phyloP scores from a whole-genome alignment of 176 grass and related monocot genomes.

The Miscanthus lutarioriparius region DNA sequence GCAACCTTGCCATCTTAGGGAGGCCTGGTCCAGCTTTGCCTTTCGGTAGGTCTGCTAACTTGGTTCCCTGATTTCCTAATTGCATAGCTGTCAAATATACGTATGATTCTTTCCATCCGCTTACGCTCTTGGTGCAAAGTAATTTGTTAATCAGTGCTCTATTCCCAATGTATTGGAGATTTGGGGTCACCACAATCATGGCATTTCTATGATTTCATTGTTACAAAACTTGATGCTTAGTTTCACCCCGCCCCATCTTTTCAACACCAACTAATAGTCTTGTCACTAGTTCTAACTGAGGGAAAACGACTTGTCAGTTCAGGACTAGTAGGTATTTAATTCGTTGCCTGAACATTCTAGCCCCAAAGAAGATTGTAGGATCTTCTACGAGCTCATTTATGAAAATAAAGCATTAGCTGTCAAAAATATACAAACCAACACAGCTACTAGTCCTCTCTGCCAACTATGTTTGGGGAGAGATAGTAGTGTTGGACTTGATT shows the following conservation, averaged over 20 bases:
- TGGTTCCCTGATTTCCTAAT: neutral
- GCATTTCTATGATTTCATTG: slow-evolving; percentile 19
- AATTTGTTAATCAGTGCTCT: slow-evolving; percentile 5
- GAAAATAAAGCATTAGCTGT: slow-evolving; percentile 27
- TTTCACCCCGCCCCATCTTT: slow-evolving; percentile 10
- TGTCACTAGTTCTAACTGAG: slow-evolving; percentile 18
- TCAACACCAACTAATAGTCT: slow-evolving; percentile 22
- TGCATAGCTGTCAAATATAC: slow-evolving; percentile 10
- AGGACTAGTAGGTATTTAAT: neutral
- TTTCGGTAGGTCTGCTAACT: slow-evolving; percentile 49
- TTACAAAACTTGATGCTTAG: neutral
- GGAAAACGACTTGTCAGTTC: slow-evolving; percentile 21
- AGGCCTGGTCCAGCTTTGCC: slow-evolving; percentile 57
- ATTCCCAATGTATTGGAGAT: slow-evolving; percentile 40
- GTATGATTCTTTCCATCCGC: neutral
- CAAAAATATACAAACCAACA: slow-evolving; percentile 9
- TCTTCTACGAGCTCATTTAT: slow-evolving; percentile 9
- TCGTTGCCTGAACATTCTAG: neutral
- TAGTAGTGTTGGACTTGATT: slow-evolving; percentile 24
- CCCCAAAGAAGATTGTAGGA: slow-evolving; percentile 9
- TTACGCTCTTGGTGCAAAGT: neutral
- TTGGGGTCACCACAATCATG: slow-evolving; percentile 24
- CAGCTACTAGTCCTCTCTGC: slow-evolving; percentile 23
- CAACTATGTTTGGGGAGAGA: slow-evolving; percentile 23
- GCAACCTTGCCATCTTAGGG: slow-evolving; percentile 73